phyloP scores from a whole-genome alignment of 805 yeast genomes.

The Kregervanrija pseudodelftensis region DNA sequence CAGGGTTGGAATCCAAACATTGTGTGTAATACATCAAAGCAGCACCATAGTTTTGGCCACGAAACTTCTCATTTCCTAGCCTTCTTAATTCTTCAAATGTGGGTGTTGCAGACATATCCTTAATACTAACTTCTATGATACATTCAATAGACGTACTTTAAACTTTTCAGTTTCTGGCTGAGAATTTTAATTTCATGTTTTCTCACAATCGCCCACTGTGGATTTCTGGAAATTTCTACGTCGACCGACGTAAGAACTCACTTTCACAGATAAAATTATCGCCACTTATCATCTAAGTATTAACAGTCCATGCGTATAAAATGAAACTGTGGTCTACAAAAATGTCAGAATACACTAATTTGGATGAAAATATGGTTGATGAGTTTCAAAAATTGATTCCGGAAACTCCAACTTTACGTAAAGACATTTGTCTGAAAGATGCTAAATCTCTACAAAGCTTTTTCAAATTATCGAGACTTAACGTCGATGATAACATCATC shows the following conservation, averaged over 20 bases:
- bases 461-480: constrained; percentile 28
- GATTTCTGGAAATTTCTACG: too few relatives aligned
- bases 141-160: too few relatives aligned
- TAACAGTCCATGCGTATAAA: too few relatives aligned
- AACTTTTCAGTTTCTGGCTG: too few relatives aligned
- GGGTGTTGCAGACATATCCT: too few relatives aligned
- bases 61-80: constrained; percentile 24
- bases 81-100: constrained; percentile 14
- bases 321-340: too few relatives aligned
- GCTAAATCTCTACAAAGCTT: constrained; percentile 30
- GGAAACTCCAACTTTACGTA: constrained; percentile 19
- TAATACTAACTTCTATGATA: too few relatives aligned
- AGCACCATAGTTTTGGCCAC: constrained; percentile 20
- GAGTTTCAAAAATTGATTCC: constrained; percentile 19
- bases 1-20: constrained; percentile 28
- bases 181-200: too few relatives aligned
- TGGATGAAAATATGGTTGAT: constrained; percentile 10
- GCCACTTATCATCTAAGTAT: too few relatives aligned
- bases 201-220: too few relatives aligned
- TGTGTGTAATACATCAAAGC: constrained; percentile 33
- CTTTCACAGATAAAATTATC: too few relatives aligned
- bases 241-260: too few relatives aligned
- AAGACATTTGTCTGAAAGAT: constrained; percentile 27
- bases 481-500: constrained; percentile 40
- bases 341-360: background rate